Base-by-base conservation (phyloP, 768 basidiomycete species). In the Rhodotorula toruloides region DNA sequence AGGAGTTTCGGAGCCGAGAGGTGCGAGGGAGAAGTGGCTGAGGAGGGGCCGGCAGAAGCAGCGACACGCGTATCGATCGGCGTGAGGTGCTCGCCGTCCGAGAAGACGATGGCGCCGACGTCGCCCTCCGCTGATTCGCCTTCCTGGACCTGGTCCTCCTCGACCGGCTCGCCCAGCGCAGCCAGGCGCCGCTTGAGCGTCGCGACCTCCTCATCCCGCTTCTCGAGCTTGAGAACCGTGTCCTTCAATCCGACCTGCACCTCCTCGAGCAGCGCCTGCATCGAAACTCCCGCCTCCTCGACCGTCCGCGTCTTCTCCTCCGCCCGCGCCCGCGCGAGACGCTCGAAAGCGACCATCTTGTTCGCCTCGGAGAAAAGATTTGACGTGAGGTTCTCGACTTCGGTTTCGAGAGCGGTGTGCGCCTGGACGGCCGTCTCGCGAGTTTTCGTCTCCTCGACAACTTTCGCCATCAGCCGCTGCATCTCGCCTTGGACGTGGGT, bases 321-420 rank as follows among this genome's bases (percentile, higher is more conserved):
- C 34, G 74, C 74, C 13, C 65, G 52, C 0, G 87, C 86, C 42
- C 82, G 80, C 22, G 77, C 79, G 65, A 86, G 82, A 22, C 92
- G 84, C 29, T 93, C 94, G 76, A 91, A 88, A 0, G 90, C 91
- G n/a, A 98, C 94, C 96, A 99, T 99, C 11, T 83, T 86, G 76
- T 99, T 98, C 11, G 94, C 94, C 78, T 96, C 88, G 57, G 84
- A 83, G 74, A 99, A 99, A 25, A 99, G 80, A 54, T 80, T 84
- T 22, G 91, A 91, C 68, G 91, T 91, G 67, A 99, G 85, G 77
- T 94, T 90, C 76, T 96, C 92, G 56, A 99, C 81, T 67, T 99
- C 94, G 79, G 87, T 85, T 80, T 99, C 94, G 56, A 99, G 94
- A 1, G 76, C 80, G 40, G 87, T 84, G 59, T 74, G 73, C 9